Evolutionary conservation across 2,329 filamentous ascomycete species (phyloP), one percentile per base, ranked within the genome.

Genomic region (Alternaria conjuncta): DNA sequence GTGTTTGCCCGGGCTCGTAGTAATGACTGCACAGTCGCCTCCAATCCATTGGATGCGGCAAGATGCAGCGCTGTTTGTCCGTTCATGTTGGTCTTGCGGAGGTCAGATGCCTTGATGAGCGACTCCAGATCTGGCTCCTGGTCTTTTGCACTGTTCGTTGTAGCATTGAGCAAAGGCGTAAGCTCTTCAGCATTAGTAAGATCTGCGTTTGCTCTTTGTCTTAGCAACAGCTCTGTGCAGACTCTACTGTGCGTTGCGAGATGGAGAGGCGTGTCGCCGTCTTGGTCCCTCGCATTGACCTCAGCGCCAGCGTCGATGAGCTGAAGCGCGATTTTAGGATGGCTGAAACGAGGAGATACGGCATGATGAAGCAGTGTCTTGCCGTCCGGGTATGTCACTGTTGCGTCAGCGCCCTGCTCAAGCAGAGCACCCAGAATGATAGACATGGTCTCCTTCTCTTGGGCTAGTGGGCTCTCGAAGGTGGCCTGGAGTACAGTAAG

Each of bases 361-460:
- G 66, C 67, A 30, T 65, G 70, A 63, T 79, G 77, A 28, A 79
- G 71, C 15, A 78, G 60, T 12, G 74, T 78, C 50, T 68, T 72
- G 26, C 75, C 74, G 54, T 78, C 72, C 2, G 70, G 50, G 50
- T 75, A 78, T 20, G 53, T 66, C 10, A 69, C 66, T 9, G 32
- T 57, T 9, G 67, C 46, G 59, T 77, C 67, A 1, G 72, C 75
- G 20, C 71, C 74, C 28, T 69, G 66, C 2, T 71, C 66, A 3
- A 79, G 69, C 10, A 78, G 43, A 11, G 71, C 61, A 25, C 74
- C 70, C 30, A 74, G 66, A 9, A 78, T 61, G 0, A 58, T 67
- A 7, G 65, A 53, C 10, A 75, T 67, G 2, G 64, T 65, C 26
- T 74, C 71, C 45, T 71, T 73, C 25, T 77, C 71, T 12, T 72